Percentiles rank a stretch among this genome's conserved stretches.
These are phyloP conservation scores for Trypanosomatidae sp. DNA, from an alignment of 208 protist genomes.

Conservation along the genomic window DNA sequence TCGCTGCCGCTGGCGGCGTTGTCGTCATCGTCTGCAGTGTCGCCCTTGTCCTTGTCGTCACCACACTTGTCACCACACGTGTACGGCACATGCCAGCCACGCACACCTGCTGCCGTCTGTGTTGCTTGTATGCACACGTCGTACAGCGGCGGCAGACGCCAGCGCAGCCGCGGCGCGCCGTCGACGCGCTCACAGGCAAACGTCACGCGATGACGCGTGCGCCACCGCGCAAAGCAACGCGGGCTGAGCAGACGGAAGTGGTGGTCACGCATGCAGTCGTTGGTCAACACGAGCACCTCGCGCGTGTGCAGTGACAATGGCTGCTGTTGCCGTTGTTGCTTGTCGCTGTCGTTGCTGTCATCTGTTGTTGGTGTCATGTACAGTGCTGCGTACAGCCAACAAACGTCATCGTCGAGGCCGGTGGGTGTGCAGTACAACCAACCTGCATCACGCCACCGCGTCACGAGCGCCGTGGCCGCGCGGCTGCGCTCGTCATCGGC, in stretches of 20 bases:
- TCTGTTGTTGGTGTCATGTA: conserved; percentile 26
- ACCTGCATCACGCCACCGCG: conserved; percentile 20
- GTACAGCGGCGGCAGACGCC: conserved; percentile 30
- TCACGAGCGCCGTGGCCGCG: no score
- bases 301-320: not conserved
- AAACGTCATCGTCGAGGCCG: conserved; percentile 67
- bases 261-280: conserved; percentile 78
- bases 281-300: conserved; percentile 41
- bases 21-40: not conserved
- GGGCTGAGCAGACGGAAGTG: conserved; percentile 63
- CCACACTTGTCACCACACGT: not conserved
- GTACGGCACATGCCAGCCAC: not conserved
- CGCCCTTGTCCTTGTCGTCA: not conserved
- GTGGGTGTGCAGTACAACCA: conserved; percentile 36
- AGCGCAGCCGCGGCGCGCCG: conserved; percentile 19
- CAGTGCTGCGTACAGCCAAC: conserved; percentile 65
- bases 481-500: no score
- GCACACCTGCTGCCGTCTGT: not conserved
- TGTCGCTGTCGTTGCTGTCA: not conserved
- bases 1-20: no score
- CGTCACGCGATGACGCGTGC: conserved; percentile 41
- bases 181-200: conserved; percentile 35
- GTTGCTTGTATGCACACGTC: conserved; percentile 27
- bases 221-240: conserved; percentile 58
- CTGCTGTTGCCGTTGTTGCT: not conserved